Base-by-base conservation (phyloP, 2,329 filamentous ascomycete species). In the Fusarium ramigenum region DNA sequence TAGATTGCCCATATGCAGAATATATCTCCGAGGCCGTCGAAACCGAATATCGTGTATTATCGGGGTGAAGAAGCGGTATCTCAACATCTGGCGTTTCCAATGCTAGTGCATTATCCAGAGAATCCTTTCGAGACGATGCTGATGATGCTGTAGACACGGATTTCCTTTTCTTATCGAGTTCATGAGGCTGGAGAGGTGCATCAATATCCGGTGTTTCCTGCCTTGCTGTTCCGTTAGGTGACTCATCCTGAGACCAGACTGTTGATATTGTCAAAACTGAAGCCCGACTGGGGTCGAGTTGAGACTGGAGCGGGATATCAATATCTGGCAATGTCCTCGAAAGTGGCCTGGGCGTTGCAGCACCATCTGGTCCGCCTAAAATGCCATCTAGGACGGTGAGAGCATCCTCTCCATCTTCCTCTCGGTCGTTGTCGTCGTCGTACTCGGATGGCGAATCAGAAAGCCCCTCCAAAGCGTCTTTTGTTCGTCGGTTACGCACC, bases 361-460 rank as follows among this genome's bases (percentile, higher is more conserved):
- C 53, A 16, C 52, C 70, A 19, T 70, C 61, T 19, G 46, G 39
- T 8, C 57, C 59, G 30, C 66, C 54, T 16, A 66, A 43, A 40
- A 74, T 54, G 47, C 49, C 59, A 43, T 74, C 70, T 19, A 73
- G 30, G 14, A 56, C 53, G 42, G 66, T 74, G 30, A 73, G 70
- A 36, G 62, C 63, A 25, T 68, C 62, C 9, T 74, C 52, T 39
- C 53, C 49, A 28, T 67, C 70, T 32, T 43, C 58, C 9, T 68
- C 36, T 32, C 40, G 39, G 7, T 59, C 50, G 23, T 50, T 60
- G 23, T 60, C 71, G 19, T 49, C 66, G n/a, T 60, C 66, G 28
- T 73, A 73, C 43, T 71, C 70, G 19, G 70, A 72, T 36, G 70
- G 44, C 14, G 66, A 74, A 43, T 73, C 72, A 30, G 63, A 69